Conservation (phyloP, 1,284 basidiomycete genomes). For the Ceratobasidium sp. region DNA sequence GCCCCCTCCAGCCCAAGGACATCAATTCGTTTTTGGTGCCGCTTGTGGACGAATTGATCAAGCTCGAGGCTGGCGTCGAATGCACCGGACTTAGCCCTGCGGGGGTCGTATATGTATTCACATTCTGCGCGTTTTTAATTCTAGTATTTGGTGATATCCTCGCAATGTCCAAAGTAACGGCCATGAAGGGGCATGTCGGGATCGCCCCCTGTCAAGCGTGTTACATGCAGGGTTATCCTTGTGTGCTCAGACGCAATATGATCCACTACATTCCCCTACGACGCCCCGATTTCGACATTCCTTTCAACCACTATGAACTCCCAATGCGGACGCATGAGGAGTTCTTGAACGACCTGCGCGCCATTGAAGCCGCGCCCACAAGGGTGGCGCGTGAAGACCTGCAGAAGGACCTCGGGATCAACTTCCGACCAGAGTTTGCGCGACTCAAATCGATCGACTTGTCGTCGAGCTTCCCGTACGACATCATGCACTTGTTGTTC, state of each 20-base stretch:
- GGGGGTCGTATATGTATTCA: slow-evolving; percentile 19
- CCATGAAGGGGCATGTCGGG: slow-evolving; percentile 49
- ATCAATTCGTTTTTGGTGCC: slow-evolving; percentile 48
- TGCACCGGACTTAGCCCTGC: not conserved
- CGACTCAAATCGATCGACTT: slow-evolving; percentile 29
- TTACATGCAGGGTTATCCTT: slow-evolving; percentile 51
- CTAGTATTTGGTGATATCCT: slow-evolving; percentile 48
- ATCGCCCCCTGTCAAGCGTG: slow-evolving; percentile 47
- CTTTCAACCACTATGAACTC: not conserved
- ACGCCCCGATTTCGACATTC: not conserved
- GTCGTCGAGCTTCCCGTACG: slow-evolving; percentile 39
- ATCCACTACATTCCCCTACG: slow-evolving; percentile 45
- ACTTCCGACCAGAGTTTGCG: slow-evolving; percentile 23
- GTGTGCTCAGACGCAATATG: not conserved
- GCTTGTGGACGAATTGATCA: slow-evolving; percentile 44
- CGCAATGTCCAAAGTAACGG: slow-evolving; percentile 45
- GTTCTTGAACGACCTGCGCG: not conserved
- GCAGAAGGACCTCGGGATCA: slow-evolving; percentile 38
- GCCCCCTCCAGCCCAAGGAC: slow-evolving; percentile 48
- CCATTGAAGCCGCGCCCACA: not conserved
- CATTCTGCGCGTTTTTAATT: slow-evolving; percentile 47
- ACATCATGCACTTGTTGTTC: slow-evolving; percentile 49
- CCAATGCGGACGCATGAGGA: slow-evolving; percentile 32
- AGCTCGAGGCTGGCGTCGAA: slow-evolving; percentile 43
- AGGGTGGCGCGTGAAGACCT: not conserved